A percentile compares a stretch with the other conserved stretches of the same genome.
Evolutionary conservation across 2,329 filamentous ascomycete species (phyloP).

Genomic region (Verticillium dahliae): DNA sequence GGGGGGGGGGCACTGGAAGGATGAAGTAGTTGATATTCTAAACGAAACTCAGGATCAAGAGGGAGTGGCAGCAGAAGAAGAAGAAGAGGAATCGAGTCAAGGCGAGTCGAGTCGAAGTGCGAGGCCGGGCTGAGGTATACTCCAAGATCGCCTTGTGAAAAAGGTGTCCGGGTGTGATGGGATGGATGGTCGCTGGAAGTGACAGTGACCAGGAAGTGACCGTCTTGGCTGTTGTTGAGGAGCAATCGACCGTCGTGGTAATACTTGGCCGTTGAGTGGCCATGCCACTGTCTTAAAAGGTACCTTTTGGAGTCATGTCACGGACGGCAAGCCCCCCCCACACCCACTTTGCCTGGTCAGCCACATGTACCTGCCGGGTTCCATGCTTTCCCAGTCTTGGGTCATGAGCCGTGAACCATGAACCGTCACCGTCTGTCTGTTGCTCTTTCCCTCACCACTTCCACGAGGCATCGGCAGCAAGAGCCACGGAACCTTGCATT

Average conservation of each 20-base stretch:
- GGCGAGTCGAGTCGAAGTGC: neutral
- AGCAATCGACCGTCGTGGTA: neutral
- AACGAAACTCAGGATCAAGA: neutral
- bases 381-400: neutral
- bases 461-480: neutral
- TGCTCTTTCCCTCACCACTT: neutral
- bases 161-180: neutral
- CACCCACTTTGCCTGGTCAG: neutral
- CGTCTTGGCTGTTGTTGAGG: neutral
- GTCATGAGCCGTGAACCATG: neutral
- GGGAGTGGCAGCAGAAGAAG: neutral
- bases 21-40: neutral
- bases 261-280: neutral
- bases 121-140: neutral
- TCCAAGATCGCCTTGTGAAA: neutral
- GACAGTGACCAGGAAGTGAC: neutral
- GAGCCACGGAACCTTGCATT: neutral
- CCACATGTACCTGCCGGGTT: neutral
- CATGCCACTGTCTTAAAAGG: neutral
- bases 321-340: neutral
- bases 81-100: neutral
- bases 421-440: neutral
- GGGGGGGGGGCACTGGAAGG: neutral
- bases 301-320: neutral
- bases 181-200: neutral